Conservation (phyloP, 305 asterid genomes). For the Plantago lanceolata region DNA sequence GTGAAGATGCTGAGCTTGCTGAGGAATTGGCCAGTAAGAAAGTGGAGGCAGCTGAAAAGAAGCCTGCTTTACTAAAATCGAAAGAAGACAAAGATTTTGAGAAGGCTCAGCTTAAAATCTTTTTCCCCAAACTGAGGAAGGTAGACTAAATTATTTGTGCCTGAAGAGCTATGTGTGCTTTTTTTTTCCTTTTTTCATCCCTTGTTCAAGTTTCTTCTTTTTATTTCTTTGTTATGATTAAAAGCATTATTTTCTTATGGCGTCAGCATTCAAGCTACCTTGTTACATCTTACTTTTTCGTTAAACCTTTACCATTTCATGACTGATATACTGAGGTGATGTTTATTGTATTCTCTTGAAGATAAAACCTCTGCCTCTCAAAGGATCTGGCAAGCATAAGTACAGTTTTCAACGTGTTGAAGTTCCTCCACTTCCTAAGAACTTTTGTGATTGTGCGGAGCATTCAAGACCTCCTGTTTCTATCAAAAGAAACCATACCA, state of each 20-base stretch:
- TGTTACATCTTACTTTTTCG: constrained; percentile 2
- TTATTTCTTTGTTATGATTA: not conserved
- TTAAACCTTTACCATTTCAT: constrained; percentile 4
- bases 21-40: constrained; percentile 29
- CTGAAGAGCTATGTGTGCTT: not conserved
- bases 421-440: constrained; percentile 59
- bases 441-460: constrained; percentile 86
- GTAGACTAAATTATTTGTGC: constrained; percentile 28
- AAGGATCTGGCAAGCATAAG: constrained; percentile 89
- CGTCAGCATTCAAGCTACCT: no score
- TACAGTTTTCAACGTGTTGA: constrained; percentile 90
- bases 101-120: constrained; percentile 52
- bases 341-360: constrained; percentile 29
- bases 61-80: constrained; percentile 30
- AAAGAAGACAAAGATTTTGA: constrained; percentile 38
- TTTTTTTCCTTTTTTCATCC: constrained; percentile 2
- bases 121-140: constrained; percentile 78
- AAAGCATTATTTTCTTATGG: no score
- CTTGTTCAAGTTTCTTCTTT: constrained; percentile 4
- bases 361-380: constrained; percentile 68
- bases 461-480: constrained; percentile 46
- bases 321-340: constrained; percentile 21
- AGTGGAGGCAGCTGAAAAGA: constrained; percentile 31
- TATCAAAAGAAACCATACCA: constrained; percentile 25
- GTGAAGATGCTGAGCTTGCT: constrained; percentile 51